Percentiles rank a stretch among this genome's conserved stretches.
Evolutionary conservation across 179 eudicot species (phyloP).

Genomic region (Patellifolia procumbens): DNA sequence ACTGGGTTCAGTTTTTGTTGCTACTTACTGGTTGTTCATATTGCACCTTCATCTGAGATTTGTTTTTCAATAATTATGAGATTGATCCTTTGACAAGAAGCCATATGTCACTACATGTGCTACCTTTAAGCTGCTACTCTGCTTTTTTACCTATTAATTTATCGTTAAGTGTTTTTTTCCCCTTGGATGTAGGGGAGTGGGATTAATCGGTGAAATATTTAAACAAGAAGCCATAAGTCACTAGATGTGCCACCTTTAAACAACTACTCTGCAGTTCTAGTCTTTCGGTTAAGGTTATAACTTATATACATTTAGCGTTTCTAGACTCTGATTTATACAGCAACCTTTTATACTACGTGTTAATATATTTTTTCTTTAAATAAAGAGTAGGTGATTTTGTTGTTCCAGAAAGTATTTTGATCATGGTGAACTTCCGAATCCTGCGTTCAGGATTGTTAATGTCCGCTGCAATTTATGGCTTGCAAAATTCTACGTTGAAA

Average conservation of each 20-base stretch:
- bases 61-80: neutral
- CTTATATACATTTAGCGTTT: neutral
- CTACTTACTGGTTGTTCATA: neutral
- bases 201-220: neutral
- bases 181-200: too few relatives aligned
- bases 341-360: neutral
- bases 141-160: neutral
- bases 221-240: neutral
- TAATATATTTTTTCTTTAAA: neutral
- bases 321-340: neutral
- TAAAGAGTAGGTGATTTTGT: neutral
- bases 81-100: neutral
- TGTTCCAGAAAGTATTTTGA: neutral
- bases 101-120: too few relatives aligned
- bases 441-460: neutral
- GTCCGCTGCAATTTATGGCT: neutral
- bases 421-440: neutral
- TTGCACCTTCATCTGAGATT: neutral
- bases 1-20: neutral
- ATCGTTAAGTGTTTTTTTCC: neutral
- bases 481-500: neutral
- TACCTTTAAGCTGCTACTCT: too few relatives aligned
- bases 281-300: neutral
- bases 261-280: neutral
- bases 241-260: too few relatives aligned